These are phyloP conservation scores for Globisporangium heterothallicum DNA, from an alignment of 352 stramenopile species.

Conservation along the genomic window DNA sequence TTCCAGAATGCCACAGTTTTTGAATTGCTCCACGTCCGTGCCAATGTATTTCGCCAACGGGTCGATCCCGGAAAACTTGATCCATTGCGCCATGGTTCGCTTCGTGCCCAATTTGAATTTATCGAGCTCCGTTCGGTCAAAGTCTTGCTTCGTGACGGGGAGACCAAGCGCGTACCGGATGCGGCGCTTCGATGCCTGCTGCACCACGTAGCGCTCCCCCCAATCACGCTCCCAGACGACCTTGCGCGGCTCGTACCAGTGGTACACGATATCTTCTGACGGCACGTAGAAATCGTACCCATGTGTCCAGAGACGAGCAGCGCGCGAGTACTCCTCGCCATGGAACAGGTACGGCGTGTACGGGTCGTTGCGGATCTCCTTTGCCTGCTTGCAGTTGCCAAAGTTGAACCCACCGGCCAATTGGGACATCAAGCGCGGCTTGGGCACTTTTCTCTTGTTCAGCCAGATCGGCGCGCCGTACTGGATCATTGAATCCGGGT, in stretches of 20 bases:
- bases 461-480: constrained; percentile 66
- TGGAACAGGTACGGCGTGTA: constrained; percentile 79
- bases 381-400: constrained; percentile 58
- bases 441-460: constrained; percentile 59
- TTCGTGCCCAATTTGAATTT: constrained; percentile 67
- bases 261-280: constrained; percentile 64
- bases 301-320: constrained; percentile 63
- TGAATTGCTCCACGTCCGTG: constrained; percentile 53
- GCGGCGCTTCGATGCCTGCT: constrained; percentile 68
- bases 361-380: constrained; percentile 74
- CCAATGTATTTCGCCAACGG: constrained; percentile 54
- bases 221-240: constrained; percentile 81
- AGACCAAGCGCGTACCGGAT: constrained; percentile 59
- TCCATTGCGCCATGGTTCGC: constrained; percentile 73
- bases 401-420: constrained; percentile 82
- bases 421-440: constrained; percentile 73
- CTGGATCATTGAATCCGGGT: constrained; percentile 72
- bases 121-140: constrained; percentile 66
- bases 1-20: constrained; percentile 63
- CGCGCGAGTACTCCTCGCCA: constrained; percentile 79
- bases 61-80: constrained; percentile 75
- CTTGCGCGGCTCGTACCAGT: constrained; percentile 81
- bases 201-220: constrained; percentile 55
- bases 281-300: constrained; percentile 82
- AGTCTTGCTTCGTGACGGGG: constrained; percentile 59